Base-by-base conservation (phyloP, 768 basidiomycete species). In the Pleurotus giganteus region DNA sequence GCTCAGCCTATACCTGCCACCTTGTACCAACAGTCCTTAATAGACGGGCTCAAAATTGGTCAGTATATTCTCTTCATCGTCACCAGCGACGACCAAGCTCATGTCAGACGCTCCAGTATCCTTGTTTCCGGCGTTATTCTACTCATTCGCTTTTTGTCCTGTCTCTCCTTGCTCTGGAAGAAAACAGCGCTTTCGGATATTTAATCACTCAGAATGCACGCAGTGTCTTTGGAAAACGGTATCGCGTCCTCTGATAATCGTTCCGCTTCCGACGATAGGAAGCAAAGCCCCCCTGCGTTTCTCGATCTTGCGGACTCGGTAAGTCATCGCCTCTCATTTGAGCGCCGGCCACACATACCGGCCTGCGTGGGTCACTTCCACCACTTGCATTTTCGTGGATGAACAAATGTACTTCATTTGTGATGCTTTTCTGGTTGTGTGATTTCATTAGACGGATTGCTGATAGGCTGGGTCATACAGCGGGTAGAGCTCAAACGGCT, bases 221-320 rank as follows among this genome's bases (percentile, higher is more conserved):
- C 75, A 71, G 73, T 34, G 49, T 51, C 75, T 73, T 70, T 79
- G 75, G 84, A 89, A 76, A 83, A 84, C 71, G 81, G 82, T 84
- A 86, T 72, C 74, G 74, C 79, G 69, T 78, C 84, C 67, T 71
- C 75, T 81, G 84, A 88, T 86, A 81, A 82, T 84, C 80, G 74
- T 68, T 71, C 81, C 65, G 65, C 82, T 69, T 75, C 81, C 50
- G 86, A 86, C 66, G 86, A 83, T 61, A 78, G 85, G 69, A 91
- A 89, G 77, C 88, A 89, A 65, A 93, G 88, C 71, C 91, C 92
- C 17, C 90, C 92, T 60, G 92, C 92, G 55, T 94, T 94, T 74
- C 79, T 94, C 73, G 92, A 94, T 78, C 85, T 94, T 64, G 92
- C 92, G 57, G 92, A 94, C 74, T 93, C 92, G 62, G 92, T 94